phyloP scores from a whole-genome alignment of 805 yeast genomes.

The Spathaspora girioi region DNA sequence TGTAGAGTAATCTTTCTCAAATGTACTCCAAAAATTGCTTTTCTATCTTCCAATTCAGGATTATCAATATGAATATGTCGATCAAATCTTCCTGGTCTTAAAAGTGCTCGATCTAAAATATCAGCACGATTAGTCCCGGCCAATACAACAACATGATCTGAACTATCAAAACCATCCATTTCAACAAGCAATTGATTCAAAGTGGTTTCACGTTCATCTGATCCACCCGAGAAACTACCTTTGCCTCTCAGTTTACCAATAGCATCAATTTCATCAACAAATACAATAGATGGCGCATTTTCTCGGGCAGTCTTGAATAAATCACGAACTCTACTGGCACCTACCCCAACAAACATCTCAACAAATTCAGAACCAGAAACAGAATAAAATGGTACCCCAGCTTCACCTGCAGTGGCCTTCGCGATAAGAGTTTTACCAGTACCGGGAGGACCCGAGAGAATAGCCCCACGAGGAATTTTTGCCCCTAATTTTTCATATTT shows the following conservation, averaged over 20 bases:
- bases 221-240: constrained; percentile 74
- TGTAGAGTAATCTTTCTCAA: constrained; percentile 65
- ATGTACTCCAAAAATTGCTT: constrained; percentile 87
- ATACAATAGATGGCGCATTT: constrained; percentile 93
- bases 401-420: constrained; percentile 99
- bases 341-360: constrained; percentile 99
- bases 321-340: constrained; percentile 97
- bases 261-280: constrained; percentile 99
- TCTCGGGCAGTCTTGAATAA: constrained; percentile 88
- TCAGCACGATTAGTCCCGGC: constrained; percentile 98
- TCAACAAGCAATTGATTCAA: constrained; percentile 93
- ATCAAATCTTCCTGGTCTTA: constrained; percentile 98
- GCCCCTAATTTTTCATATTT: constrained; percentile 94
- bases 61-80: constrained; percentile 88
- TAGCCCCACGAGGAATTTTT: constrained; percentile 97
- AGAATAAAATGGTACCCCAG: constrained; percentile 93
- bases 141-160: constrained; percentile 92
- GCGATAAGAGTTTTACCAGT: constrained; percentile 97
- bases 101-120: constrained; percentile 83
- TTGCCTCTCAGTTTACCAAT: constrained; percentile 88
- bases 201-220: constrained; percentile 96
- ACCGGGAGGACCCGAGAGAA: constrained; percentile 97
- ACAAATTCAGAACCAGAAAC: constrained; percentile 98
- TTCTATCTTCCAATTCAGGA: constrained; percentile 94
- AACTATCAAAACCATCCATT: constrained; percentile 93